Evolutionary conservation across 1,284 basidiomycete species (phyloP), one percentile per base, ranked within the genome.

Genomic region (Abortiporus biennis): DNA sequence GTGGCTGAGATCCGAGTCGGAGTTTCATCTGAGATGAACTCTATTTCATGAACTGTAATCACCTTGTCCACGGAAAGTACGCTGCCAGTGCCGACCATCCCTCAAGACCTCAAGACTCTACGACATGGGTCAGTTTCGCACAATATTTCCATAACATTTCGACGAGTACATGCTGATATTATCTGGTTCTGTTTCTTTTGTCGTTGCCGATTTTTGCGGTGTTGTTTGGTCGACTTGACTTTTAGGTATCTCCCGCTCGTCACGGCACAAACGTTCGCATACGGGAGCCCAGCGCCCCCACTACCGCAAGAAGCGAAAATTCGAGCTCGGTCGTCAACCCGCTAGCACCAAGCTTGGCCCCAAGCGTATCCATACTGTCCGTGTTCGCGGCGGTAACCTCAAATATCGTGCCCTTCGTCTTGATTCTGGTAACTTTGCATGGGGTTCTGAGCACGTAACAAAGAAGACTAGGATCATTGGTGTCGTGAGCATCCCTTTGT

Each of bases 301-400:
- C 74, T 93, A 92, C 76, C 89, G 93, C 76, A 96, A 96, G 80
- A 96, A 95, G 86, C 83, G 92, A 85, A 95, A 95, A 75, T 95
- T 95, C 72, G 92, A 96, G 78, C 85, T 96, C 63, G 92, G 92
- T 64, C 92, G 93, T 66, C 93, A 96, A 67, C 74, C 93, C 46
- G 94, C 93, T 52, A 92, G 74, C 80, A 97, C 93, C 65, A 96
- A 90, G 76, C 82, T 97, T 54, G 91, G 92, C 45, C 62, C 84
- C 48, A 97, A 96, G 76, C 88, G 93, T 51, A 73, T 97, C 59
- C 93, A 95, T 74, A 78, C 80, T 41, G 92, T 97, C 51, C 90
- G 93, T 62, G 85, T 86, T 40, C 89, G 94, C 61, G 93, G 93
- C 56, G 93, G 93, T 44, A 96, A 92, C 76, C 53, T 78, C 67